Percentiles rank a stretch among this genome's conserved stretches.
Evolutionary conservation across 192 early-diverging fungal species (phyloP).

Genomic region (Rhizophlyctis rosea): DNA sequence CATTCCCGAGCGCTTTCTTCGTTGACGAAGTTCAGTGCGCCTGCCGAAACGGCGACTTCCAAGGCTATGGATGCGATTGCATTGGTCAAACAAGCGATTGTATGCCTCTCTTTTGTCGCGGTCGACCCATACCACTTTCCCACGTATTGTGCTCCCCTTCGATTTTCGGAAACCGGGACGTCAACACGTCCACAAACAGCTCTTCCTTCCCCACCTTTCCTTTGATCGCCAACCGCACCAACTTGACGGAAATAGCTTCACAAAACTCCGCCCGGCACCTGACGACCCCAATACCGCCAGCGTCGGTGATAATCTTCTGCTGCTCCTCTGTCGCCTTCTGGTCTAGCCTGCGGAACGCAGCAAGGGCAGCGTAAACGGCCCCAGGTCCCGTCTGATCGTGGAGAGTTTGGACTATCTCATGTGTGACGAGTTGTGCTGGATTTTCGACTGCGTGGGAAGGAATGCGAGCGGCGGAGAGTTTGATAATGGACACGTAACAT

Average conservation of each 20-base stretch:
- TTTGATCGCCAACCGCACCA: slow-evolving; percentile 10
- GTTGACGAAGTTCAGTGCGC: slow-evolving; percentile 24
- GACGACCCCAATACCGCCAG: slow-evolving; percentile 9
- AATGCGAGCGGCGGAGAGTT: too few relatives aligned
- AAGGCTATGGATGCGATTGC: slow-evolving; percentile 5
- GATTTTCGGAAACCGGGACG: slow-evolving; percentile 10
- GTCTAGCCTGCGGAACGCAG: slow-evolving; percentile 13
- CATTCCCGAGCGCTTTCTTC: slow-evolving; percentile 16
- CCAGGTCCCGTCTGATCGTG: too few relatives aligned
- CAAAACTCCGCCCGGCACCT: slow-evolving; percentile 15
- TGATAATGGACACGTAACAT: too few relatives aligned
- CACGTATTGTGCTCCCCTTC: too few relatives aligned
- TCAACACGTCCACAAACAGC: slow-evolving; percentile 24
- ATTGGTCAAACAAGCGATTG: neutral
- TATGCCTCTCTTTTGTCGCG: neutral
- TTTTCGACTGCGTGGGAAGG: too few relatives aligned
- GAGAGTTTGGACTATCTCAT: too few relatives aligned
- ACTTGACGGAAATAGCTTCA: slow-evolving; percentile 13
- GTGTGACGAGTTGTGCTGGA: too few relatives aligned
- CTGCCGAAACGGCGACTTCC: slow-evolving; percentile 19
- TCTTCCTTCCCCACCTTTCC: slow-evolving; percentile 18
- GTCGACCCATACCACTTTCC: slow-evolving; percentile 13
- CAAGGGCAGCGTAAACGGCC: slow-evolving; percentile 21
- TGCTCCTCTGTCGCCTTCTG: too few relatives aligned
- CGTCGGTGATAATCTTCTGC: too few relatives aligned